Evolutionary conservation across 2,329 filamentous ascomycete genomes (phyloP), one percentile per base, ranked within the genome.

Genomic region (Colletotrichum sp.): DNA sequence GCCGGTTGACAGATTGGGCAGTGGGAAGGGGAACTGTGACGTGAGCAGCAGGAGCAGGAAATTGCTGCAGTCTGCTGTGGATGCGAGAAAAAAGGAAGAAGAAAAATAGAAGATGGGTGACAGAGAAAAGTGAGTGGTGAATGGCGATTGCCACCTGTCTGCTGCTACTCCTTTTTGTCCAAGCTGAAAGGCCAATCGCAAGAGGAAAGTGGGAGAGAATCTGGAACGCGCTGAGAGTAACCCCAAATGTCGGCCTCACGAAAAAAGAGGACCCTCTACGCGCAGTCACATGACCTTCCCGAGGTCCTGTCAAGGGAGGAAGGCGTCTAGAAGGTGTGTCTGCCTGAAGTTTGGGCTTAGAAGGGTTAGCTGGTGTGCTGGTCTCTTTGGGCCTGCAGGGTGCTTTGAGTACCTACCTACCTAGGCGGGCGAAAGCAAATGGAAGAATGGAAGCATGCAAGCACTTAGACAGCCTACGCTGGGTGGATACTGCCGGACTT

Each of bases 221-320:
- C 63, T 62, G 63, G 44, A n/a, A 72, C 62, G 71, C 63, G 64
- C 34, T 10, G 36, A 34, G 32, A 44, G 62, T 9, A 18, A 64
- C 62, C 24, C 6, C 34, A 39, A 44, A 64, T 44, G 8, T 44
- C 62, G n/a, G 44, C 44, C 44, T 22, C 44, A 52, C 44, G 44
- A 52, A 52, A 52, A 52, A 52, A 52, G 44, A 52, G 44, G 73
- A 64, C 32, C 72, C 57, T 77, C 66, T 32, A 77, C 75, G 71
- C 75, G 75, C 71, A 77, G 62, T 77, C 75, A 77, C 75, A 67
- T 77, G 75, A 75, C 55, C 28, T 39, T 48, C 39, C 39, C 18
- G 18, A n/a, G 18, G 39, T 48, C 18, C 65, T 70, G 24, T 73
- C 34, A 59, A 28, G 71, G 13, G 28, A 65, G 60, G 36, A 71